Evolutionary conservation across 2,329 filamentous ascomycete species (phyloP), one percentile per base, ranked within the genome.

Genomic region (Fusarium succisae): DNA sequence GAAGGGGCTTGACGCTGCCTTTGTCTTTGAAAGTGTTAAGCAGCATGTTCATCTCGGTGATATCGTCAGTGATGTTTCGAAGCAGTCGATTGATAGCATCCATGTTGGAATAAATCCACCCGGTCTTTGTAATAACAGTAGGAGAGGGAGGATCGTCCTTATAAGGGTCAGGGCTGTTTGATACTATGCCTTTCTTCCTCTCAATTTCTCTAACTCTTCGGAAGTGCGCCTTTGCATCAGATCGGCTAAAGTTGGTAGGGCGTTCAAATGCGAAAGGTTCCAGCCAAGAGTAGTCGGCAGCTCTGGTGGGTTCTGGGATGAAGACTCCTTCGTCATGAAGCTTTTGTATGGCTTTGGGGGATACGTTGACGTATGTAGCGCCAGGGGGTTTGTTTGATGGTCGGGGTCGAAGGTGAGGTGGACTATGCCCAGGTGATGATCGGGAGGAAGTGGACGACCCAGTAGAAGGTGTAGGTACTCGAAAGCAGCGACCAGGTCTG

Each of bases 281-380:
- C 10, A 54, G 15, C 13, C 57, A 59, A 15, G 70, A 65, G 39
- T 72, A 72, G 10, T 39, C 37, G 22, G 45, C 30, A 7, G 18
- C 55, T 50, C 67, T 68, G 24, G 53, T 74, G 13, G 63, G 43
- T 7, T 65, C 53, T 12, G 65, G 45, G 7, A 54, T 57, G 20
- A 39, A 35, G 28, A 56, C 53, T 15, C 61, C 69, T 37, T 43
- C 50, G 32, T 60, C 45, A 22, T 20, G 41, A 10, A 75, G 65
- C 22, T 75, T 67, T 20, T 59, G 35, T 17, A 54, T 32, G n/a
- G 72, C 66, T 44, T 70, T 59, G n/a, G 72, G 73, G 3, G 69
- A 73, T 14, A 70, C 66, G 8, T 51, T 22, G 13, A 75, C 59
- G 47, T 75, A 75, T 32, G 58, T 54, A 10, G 73, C 70, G 20